A percentile compares a stretch with the other conserved stretches of the same genome.
Evolutionary conservation across 2,329 filamentous ascomycete species (phyloP).

Genomic region (Aureobasidium sp.): DNA sequence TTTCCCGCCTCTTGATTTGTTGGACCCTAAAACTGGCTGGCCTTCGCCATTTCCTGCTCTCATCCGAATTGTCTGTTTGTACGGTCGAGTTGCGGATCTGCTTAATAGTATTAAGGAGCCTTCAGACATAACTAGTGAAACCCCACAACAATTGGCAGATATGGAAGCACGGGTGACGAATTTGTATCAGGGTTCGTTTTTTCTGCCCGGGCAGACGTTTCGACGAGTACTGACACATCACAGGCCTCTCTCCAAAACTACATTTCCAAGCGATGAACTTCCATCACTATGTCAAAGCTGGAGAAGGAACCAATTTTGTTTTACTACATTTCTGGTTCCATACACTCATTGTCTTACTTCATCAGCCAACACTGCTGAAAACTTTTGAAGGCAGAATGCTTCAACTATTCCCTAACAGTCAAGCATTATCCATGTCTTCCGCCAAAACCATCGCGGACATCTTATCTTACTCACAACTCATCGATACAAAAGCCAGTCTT

Average conservation of each 20-base stretch:
- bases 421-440: constrained; percentile 75
- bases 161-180: constrained; percentile 74
- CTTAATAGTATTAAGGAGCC: constrained; percentile 71
- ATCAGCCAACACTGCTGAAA: constrained; percentile 74
- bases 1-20: constrained; percentile 51
- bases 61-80: constrained; percentile 76
- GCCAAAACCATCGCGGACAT: constrained; percentile 91
- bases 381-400: constrained; percentile 62
- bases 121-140: constrained; percentile 66
- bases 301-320: constrained; percentile 80
- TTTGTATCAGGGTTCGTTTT: constrained; percentile 52
- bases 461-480: constrained; percentile 73
- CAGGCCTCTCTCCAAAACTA: constrained; percentile 58
- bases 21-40: constrained; percentile 51
- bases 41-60: constrained; percentile 72
- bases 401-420: constrained; percentile 69
- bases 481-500: constrained; percentile 76
- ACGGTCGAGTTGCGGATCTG: constrained; percentile 74
- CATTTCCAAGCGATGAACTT: constrained; percentile 84
- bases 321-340: constrained; percentile 86
- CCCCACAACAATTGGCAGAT: constrained; percentile 59
- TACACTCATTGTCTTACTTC: constrained; percentile 72
- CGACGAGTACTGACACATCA: background rate
- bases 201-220: no score
- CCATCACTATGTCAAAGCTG: constrained; percentile 69